phyloP scores from a whole-genome alignment of 495 filamentous ascomycete species.

The Sabuloglossum arenarium region DNA sequence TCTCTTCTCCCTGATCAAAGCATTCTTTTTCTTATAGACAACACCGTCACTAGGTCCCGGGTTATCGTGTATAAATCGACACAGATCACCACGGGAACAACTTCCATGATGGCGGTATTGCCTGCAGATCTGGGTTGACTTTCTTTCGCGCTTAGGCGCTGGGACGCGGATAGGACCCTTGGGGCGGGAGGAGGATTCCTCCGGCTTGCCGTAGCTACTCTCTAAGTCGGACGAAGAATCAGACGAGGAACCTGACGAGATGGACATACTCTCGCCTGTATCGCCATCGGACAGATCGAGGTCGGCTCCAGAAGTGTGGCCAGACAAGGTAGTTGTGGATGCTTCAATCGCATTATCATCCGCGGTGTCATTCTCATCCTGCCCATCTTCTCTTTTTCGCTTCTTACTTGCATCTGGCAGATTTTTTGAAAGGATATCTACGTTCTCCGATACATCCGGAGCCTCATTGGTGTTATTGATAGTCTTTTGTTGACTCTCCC shows the following conservation, averaged over 20 bases:
- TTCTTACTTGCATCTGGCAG: background rate
- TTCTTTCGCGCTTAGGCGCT: background rate
- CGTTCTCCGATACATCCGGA: background rate
- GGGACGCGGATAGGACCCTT: conserved; percentile 1
- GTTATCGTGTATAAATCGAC: background rate
- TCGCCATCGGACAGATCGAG: background rate
- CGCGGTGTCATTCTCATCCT: background rate
- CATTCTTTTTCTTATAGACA: background rate
- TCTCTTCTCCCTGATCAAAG: background rate
- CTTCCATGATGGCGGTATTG: background rate
- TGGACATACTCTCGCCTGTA: background rate
- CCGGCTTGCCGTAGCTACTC: background rate
- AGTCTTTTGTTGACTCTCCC: background rate
- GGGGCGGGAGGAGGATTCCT: conserved; percentile 1
- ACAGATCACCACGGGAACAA: background rate
- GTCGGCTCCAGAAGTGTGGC: background rate
- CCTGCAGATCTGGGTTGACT: background rate
- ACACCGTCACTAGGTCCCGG: background rate
- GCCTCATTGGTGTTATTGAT: background rate
- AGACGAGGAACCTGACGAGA: background rate
- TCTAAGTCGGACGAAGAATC: background rate
- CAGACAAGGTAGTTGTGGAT: background rate
- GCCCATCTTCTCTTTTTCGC: background rate
- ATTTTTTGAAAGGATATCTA: background rate
- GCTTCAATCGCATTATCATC: background rate